phyloP scores from a whole-genome alignment of 2,329 filamentous ascomycete species.

The Talaromyces islandicus region DNA sequence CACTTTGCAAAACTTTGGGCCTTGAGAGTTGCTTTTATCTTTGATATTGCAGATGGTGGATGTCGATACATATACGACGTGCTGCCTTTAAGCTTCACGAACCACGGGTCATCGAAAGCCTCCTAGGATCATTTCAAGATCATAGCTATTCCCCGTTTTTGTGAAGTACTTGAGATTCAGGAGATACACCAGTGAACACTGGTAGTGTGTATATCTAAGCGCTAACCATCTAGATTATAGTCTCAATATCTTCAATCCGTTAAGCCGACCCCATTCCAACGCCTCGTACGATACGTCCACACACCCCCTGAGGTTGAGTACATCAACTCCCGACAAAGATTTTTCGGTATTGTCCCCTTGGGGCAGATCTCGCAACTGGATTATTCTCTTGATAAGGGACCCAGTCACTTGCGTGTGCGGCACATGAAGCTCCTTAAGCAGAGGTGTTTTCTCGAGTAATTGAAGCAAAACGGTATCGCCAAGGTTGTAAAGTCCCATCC shows the following conservation, averaged over 20 bases:
- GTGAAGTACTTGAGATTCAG: background rate
- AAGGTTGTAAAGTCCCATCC: conserved; percentile 16
- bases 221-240: background rate
- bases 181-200: background rate
- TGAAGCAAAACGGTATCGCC: conserved; percentile 18
- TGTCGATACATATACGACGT: too few relatives aligned
- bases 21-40: too few relatives aligned
- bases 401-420: conserved; percentile 30
- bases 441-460: conserved; percentile 18
- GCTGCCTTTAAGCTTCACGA: too few relatives aligned
- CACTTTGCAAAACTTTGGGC: too few relatives aligned
- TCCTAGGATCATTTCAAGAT: too few relatives aligned
- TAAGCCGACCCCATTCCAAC: conserved; percentile 24
- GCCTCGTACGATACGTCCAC: conserved; percentile 28
- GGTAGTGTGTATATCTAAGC: background rate
- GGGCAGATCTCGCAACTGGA: conserved; percentile 15
- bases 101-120: too few relatives aligned
- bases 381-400: conserved; percentile 26
- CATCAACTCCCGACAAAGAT: conserved; percentile 16
- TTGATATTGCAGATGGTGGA: too few relatives aligned
- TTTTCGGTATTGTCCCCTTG: background rate
- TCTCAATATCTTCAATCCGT: conserved; percentile 13
- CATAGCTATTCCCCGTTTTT: too few relatives aligned
- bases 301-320: conserved; percentile 22
- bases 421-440: conserved; percentile 28